A percentile compares a stretch with the other conserved stretches of the same genome.
Evolutionary conservation across 495 filamentous ascomycete species (phyloP).

Genomic region (Neurospora pannonica): DNA sequence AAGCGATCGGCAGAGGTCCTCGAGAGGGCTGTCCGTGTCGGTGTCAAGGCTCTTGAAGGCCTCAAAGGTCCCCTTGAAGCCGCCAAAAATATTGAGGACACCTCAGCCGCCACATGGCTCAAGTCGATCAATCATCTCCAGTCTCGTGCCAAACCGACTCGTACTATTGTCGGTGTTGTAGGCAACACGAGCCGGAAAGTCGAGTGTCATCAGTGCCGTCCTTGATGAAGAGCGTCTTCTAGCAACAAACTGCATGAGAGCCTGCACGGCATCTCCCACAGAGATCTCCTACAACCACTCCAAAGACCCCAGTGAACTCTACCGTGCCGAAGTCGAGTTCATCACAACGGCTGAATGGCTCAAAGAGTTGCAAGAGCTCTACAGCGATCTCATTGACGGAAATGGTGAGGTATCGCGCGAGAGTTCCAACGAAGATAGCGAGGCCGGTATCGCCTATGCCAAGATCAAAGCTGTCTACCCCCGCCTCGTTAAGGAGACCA

Average conservation of each 20-base stretch:
- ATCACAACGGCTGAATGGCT: constrained; percentile 48
- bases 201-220: constrained; percentile 49
- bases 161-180: constrained; percentile 47
- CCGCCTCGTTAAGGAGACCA: constrained; percentile 41
- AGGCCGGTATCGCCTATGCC: constrained; percentile 51
- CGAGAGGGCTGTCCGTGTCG: constrained; percentile 20
- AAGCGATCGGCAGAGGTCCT: constrained; percentile 12
- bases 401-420: constrained; percentile 35
- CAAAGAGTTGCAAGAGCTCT: constrained; percentile 42
- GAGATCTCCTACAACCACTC: constrained; percentile 54
- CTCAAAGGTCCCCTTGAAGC: constrained; percentile 11
- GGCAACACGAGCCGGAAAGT: constrained; percentile 53
- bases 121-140: constrained; percentile 28
- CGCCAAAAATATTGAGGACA: not conserved
- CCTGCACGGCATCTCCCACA: constrained; percentile 57
- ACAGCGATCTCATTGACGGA: constrained; percentile 44
- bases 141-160: constrained; percentile 15
- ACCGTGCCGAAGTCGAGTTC: constrained; percentile 58
- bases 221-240: constrained; percentile 42
- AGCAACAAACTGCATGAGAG: constrained; percentile 35
- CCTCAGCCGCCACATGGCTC: constrained; percentile 28
- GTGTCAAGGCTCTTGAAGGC: constrained; percentile 16
- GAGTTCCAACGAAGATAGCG: constrained; percentile 32
- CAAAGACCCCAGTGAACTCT: constrained; percentile 35
- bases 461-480: constrained; percentile 63